Evolutionary conservation across 352 stramenopile species (phyloP).

Genomic region (Globisporangium canariense): DNA sequence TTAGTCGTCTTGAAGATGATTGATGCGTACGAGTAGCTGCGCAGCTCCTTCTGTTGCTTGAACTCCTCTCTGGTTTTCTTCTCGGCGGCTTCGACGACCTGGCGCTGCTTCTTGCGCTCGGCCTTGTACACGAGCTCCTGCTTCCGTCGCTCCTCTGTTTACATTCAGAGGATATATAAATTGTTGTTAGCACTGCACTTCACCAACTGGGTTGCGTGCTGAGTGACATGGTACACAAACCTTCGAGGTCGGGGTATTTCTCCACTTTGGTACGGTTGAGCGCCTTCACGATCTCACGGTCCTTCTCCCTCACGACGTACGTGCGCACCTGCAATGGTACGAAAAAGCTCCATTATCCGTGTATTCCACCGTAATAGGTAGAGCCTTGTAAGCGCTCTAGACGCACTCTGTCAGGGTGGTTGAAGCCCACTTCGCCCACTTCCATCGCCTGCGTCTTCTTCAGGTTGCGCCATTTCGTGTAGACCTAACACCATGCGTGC

Average conservation of each 20-base stretch:
- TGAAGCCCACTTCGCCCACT: conserved; percentile 87
- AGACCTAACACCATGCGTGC: conserved; percentile 51
- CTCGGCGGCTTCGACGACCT: conserved; percentile 47
- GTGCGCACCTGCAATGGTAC: conserved; percentile 46
- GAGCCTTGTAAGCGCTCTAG: not conserved
- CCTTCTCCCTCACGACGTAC: conserved; percentile 77
- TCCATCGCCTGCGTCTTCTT: conserved; percentile 91
- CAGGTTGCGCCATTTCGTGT: conserved; percentile 92
- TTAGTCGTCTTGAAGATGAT: not conserved
- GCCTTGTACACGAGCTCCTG: conserved; percentile 69
- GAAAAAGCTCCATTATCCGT: conserved; percentile 12
- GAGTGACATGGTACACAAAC: conserved; percentile 16
- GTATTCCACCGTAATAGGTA: not conserved
- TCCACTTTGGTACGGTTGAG: conserved; percentile 86
- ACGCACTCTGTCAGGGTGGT: conserved; percentile 62
- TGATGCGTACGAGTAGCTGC: conserved; percentile 64
- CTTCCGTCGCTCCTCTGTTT: conserved; percentile 55
- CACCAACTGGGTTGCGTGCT: not conserved
- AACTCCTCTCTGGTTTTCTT: conserved; percentile 53
- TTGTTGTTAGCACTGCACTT: not conserved
- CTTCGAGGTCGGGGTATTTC: conserved; percentile 74
- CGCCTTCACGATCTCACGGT: conserved; percentile 83
- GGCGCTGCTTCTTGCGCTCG: conserved; percentile 66
- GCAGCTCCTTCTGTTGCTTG: conserved; percentile 72
- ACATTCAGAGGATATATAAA: conserved; percentile 1